These are phyloP conservation scores for Candida tropicalis DNA, from an alignment of 1,139 yeast genomes.

Conservation along the genomic window DNA sequence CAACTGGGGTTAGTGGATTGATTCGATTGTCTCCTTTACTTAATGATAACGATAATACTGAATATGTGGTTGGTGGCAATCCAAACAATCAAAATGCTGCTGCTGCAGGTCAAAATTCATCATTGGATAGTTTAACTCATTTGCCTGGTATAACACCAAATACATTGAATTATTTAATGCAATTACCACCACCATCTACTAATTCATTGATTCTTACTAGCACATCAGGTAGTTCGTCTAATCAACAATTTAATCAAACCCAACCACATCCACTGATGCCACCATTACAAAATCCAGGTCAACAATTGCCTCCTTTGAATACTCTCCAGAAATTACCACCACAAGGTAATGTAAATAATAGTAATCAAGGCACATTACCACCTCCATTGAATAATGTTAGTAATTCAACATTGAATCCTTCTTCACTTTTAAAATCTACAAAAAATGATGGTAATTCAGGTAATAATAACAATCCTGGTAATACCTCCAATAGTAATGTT, in stretches of 20 bases:
- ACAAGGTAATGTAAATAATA: not conserved
- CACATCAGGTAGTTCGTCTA: not conserved
- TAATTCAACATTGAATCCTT: slow-evolving; percentile 30
- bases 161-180: slow-evolving; percentile 6
- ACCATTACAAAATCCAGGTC: slow-evolving; percentile 34
- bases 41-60: slow-evolving; percentile 33
- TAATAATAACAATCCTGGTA: slow-evolving; percentile 14
- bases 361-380: slow-evolving; percentile 14
- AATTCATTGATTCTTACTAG: not conserved
- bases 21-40: slow-evolving; percentile 42
- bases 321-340: slow-evolving; percentile 36
- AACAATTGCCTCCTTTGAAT: slow-evolving; percentile 42
- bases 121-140: slow-evolving; percentile 22
- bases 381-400: slow-evolving; percentile 19
- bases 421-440: slow-evolving; percentile 23
- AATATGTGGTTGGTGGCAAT: slow-evolving; percentile 16
- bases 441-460: slow-evolving; percentile 15
- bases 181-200: slow-evolving; percentile 4
- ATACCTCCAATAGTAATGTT: slow-evolving; percentile 2
- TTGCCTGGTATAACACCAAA: slow-evolving; percentile 18
- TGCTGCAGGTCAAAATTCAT: slow-evolving; percentile 7
- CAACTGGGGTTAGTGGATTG: slow-evolving; percentile 14
- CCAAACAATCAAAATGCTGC: not conserved
- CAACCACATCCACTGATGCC: slow-evolving; percentile 17
- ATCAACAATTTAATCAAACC: slow-evolving; percentile 4